Evolutionary conservation across 495 filamentous ascomycete genomes (phyloP).

Genomic region (Aspergillus affinis): DNA sequence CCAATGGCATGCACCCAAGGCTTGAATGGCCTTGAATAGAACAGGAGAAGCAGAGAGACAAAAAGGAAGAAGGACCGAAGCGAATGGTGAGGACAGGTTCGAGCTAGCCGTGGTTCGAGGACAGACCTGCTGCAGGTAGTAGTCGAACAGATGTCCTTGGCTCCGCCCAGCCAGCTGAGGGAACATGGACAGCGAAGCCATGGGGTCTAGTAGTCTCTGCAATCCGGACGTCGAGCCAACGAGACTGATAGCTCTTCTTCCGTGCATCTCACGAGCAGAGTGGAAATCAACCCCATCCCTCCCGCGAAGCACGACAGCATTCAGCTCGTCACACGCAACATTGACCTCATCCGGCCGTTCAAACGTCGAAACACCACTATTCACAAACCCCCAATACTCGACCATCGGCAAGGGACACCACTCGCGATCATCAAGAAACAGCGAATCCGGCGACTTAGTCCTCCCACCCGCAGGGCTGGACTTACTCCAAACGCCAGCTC

Average conservation of each 20-base stretch:
- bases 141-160: constrained; percentile 39
- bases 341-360: constrained; percentile 30
- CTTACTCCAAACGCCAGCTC: constrained; percentile 46
- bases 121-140: constrained; percentile 45
- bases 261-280: neutral
- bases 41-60: constrained; percentile 38
- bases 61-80: constrained; percentile 41
- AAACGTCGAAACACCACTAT: constrained; percentile 36
- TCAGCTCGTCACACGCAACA: constrained; percentile 29
- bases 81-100: constrained; percentile 39
- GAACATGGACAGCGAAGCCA: constrained; percentile 28
- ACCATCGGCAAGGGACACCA: constrained; percentile 34
- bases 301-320: constrained; percentile 20
- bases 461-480: constrained; percentile 13
- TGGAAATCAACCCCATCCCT: neutral
- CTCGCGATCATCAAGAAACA: constrained; percentile 24
- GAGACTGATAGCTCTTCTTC: neutral
- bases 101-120: constrained; percentile 43
- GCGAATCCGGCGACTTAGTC: constrained; percentile 15
- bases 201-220: constrained; percentile 13
- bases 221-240: neutral
- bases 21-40: constrained; percentile 40
- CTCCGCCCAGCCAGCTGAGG: constrained; percentile 28
- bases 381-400: constrained; percentile 39
- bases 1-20: constrained; percentile 40